Evolutionary conservation across 169 alveolate genomes (phyloP).

Genomic region (Amoebophrya sp.): DNA sequence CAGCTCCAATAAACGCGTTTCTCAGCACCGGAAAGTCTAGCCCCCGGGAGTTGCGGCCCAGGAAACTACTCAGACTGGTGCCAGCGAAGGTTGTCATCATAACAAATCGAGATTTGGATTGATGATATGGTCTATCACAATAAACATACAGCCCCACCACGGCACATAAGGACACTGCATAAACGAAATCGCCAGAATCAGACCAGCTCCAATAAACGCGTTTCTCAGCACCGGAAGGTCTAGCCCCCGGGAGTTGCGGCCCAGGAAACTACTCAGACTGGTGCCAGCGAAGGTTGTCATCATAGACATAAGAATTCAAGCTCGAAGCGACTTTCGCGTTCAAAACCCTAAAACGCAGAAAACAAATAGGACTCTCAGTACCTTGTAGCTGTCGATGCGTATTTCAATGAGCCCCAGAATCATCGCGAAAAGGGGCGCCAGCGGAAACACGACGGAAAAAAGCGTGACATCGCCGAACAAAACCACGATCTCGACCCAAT

Average conservation of each 20-base stretch:
- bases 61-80: not conserved
- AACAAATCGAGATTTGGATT: no score
- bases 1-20: slow-evolving; percentile 9
- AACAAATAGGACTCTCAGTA: not conserved
- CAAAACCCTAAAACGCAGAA: no score
- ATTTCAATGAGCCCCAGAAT: not conserved
- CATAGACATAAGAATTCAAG: not conserved
- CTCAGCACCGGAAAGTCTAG: not conserved
- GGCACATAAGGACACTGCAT: no score
- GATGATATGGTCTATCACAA: no score
- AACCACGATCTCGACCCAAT: not conserved
- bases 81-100: slow-evolving; percentile 24
- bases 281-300: slow-evolving; percentile 18
- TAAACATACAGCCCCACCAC: no score
- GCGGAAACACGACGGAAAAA: not conserved
- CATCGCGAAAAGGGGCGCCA: slow-evolving; percentile 7
- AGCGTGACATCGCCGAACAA: not conserved
- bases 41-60: not conserved
- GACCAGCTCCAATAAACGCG: slow-evolving; percentile 25
- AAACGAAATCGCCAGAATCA: no score
- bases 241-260: not conserved
- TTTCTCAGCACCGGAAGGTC: not conserved
- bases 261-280: not conserved
- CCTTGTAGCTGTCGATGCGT: not conserved
- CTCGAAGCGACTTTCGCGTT: no score